Evolutionary conservation across 2,329 filamentous ascomycete genomes (phyloP), one percentile per base, ranked within the genome.

Genomic region (Trematosphaeria pertusa): DNA sequence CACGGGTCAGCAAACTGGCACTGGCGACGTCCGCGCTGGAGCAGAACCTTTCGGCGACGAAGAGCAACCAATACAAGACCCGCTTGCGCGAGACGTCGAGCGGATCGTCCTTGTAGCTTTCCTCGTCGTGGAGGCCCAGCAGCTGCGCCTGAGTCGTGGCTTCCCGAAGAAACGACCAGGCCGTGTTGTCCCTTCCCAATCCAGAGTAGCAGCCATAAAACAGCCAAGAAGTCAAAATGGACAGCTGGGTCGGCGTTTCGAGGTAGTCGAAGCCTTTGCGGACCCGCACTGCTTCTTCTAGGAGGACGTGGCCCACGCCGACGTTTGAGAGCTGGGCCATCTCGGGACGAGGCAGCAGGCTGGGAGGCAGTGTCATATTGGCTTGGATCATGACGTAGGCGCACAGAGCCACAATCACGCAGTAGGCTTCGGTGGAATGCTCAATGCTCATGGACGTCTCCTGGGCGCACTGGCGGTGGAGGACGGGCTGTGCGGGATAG

Each of bases 151-250:
- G 74, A 0, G 81, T 84, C 21, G 84, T 79, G 4, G 84, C 82
- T 64, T 86, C 82, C 35, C 82, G 75, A 4, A 87, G 71, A 60
- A 84, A 83, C 37, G 82, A 78, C 83, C 83, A 86, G 3, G 82
- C 82, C 40, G 83, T 84, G 53, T 81, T 81, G 52, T 81, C 80
- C 59, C 82, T 80, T 52, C 83, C 83, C 34, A 86, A 75, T 56
- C 83, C 83, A 61, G 85, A 85, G 58, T 82, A 84, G 48, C 80
- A 80, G 1, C 81, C 82, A 38, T 80, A 83, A 35, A 84, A 75
- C 69, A 84, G 83, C 68, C 84, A 86, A 0, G 82, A 85, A 3
- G 82, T 85, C 34, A 84, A 78, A n/a, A 86, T 77, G 2, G 81
- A 81, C 43, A 73, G 74, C 6, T 84, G 67, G 0, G 80, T 79